These are phyloP conservation scores for Neophaeococcomyces aloes DNA, from an alignment of 2,329 filamentous ascomycete genomes.

Conservation along the genomic window DNA sequence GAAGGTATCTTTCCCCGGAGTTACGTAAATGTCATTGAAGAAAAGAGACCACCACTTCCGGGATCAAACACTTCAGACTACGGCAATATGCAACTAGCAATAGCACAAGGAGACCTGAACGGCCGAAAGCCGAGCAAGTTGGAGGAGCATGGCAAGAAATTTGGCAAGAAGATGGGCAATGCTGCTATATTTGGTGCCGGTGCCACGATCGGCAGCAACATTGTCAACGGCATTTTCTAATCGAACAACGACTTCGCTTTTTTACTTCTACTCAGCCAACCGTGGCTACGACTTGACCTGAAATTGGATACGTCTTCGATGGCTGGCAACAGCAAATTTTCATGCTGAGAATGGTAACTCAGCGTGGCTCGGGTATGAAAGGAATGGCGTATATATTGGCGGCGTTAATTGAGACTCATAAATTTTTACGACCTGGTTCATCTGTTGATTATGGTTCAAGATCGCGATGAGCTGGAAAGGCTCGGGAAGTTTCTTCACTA, in stretches of 20 bases:
- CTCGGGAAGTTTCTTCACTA: background rate
- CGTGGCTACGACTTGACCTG: constrained; percentile 1
- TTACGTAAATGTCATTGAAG: constrained; percentile 66
- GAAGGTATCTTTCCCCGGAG: constrained; percentile 93
- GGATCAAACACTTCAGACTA: constrained; percentile 32
- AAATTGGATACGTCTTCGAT: background rate
- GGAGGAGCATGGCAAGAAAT: constrained; percentile 75
- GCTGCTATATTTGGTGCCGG: constrained; percentile 61
- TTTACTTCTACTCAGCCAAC: background rate
- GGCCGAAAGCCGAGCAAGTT: constrained; percentile 50
- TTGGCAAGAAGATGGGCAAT: constrained; percentile 86
- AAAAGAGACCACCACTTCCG: constrained; percentile 34
- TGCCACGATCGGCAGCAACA: constrained; percentile 77
- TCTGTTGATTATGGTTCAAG: background rate
- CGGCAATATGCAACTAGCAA: constrained; percentile 62
- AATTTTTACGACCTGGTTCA: background rate
- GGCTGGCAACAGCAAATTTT: background rate
- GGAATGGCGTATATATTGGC: background rate
- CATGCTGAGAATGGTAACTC: background rate
- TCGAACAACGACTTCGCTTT: background rate
- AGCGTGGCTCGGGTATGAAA: background rate
- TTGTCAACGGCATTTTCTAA: constrained; percentile 86
- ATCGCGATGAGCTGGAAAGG: background rate
- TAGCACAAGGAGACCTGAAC: constrained; percentile 39
- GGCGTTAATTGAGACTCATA: too few relatives aligned